Percentiles rank a stretch among this genome's conserved stretches.
phyloP scores from a whole-genome alignment of 345 rosid genomes.

The Eucalyptus viminalis region DNA sequence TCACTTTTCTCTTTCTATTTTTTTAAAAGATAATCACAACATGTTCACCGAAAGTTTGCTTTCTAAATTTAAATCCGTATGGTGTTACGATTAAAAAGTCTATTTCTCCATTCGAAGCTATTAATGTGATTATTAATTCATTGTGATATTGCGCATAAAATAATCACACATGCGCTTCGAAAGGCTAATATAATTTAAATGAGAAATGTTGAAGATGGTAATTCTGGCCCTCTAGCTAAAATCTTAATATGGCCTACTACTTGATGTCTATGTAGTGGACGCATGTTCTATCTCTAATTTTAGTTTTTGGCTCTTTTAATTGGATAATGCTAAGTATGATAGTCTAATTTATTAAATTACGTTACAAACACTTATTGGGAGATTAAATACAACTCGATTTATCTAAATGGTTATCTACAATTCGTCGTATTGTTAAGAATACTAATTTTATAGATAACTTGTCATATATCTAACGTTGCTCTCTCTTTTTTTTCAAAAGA shows the following conservation, averaged over 20 bases:
- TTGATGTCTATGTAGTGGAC: neutral
- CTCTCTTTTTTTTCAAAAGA: neutral
- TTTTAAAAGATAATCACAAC: accelerated
- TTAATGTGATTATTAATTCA: neutral
- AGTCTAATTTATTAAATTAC: neutral
- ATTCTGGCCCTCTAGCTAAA: neutral
- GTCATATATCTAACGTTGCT: neutral
- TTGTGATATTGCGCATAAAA: neutral
- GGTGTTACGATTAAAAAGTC: neutral
- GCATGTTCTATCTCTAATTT: neutral
- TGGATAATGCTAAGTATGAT: neutral
- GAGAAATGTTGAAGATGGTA: neutral
- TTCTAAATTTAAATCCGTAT: neutral
- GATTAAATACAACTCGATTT: neutral
- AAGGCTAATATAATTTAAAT: neutral
- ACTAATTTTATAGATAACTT: neutral
- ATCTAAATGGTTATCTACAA: neutral
- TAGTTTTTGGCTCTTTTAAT: neutral
- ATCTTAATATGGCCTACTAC: neutral
- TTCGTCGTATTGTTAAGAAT: neutral
- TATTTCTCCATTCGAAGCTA: neutral
- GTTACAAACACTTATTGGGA: neutral
- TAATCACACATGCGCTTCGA: neutral
- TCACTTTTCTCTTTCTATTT: neutral
- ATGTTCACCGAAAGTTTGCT: neutral